Base-by-base conservation (phyloP, 495 filamentous ascomycete genomes). In the Lophiostoma macrostomum region DNA sequence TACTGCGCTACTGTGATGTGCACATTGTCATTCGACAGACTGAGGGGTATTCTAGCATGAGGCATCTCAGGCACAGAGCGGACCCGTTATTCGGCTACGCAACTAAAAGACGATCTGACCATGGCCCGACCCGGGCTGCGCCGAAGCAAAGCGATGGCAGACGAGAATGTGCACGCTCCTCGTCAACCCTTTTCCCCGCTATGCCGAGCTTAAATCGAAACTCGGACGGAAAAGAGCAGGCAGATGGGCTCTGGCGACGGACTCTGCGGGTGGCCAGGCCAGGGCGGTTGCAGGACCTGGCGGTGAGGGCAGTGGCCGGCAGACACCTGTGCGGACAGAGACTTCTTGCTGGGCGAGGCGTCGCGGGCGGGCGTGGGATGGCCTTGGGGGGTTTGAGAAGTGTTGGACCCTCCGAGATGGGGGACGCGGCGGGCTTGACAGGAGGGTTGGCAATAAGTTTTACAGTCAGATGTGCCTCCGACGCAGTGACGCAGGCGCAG, bases 111-210 rank as follows among this genome's bases (percentile, higher is more conserved):
- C 18, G 23, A 48, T 35, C 44, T 32, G 44, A 25, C 30, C 16
- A 19, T 48, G 29, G 29, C 16, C 27, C n/a, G 25, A 24, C 18
- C 43, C 27, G 23, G 19, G n/a, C 1, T 16, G 24, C 22, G 45
- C 53, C 55, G 55, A 58, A 58, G 55, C 55, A 58, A 58, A 53
- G 31, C 55, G 54, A 37, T 25, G 2, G 32, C 10, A 8, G 13
- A 14, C 22, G 4, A 8, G 29, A 23, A 5, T 6, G 5, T 13
- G 48, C 22, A 22, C n/a, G 12, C 23, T 6, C 8, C 36, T 19
- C 18, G 14, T 8, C 6, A 10, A 14, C 28, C 19, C 51, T 39
- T 48, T 47, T 49, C 14, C 35, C 35, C 43, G 40, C 24, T 25
- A 32, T 40, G 38, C 54, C 54, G 54, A 57, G 54, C 46, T 57